phyloP scores from a whole-genome alignment of 2,329 filamentous ascomycete genomes.

The Samsoniella hepiali region DNA sequence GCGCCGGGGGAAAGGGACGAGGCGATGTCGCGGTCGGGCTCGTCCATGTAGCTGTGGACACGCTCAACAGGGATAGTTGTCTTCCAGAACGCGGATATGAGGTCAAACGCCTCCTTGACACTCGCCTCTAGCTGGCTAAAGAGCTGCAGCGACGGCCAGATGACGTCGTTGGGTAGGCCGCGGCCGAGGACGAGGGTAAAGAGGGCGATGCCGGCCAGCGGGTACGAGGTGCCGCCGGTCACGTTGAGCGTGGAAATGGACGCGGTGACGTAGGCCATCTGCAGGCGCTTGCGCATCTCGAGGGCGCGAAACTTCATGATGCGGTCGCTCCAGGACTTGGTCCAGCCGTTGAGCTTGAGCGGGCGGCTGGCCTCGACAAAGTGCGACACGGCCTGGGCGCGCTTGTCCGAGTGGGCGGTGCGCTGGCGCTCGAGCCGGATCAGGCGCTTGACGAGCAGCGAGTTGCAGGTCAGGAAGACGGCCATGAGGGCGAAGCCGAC shows the following conservation, averaged over 20 bases:
- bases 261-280: constrained; percentile 35
- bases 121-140: constrained; percentile 73
- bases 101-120: constrained; percentile 68
- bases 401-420: constrained; percentile 70
- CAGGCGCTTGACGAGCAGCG: constrained; percentile 61
- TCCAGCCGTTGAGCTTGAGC: constrained; percentile 41
- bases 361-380: constrained; percentile 85
- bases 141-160: constrained; percentile 80
- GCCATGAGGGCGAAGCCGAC: constrained; percentile 68
- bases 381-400: constrained; percentile 77
- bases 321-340: constrained; percentile 34
- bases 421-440: constrained; percentile 67
- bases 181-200: constrained; percentile 70
- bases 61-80: constrained; percentile 77
- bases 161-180: constrained; percentile 72
- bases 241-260: constrained; percentile 67
- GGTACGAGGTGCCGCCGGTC: constrained; percentile 70
- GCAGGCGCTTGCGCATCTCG: constrained; percentile 38
- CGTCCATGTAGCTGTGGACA: constrained; percentile 82
- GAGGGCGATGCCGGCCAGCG: constrained; percentile 75
- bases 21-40: constrained; percentile 68
- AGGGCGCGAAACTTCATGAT: constrained; percentile 35
- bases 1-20: constrained; percentile 34
- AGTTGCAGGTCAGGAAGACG: constrained; percentile 67
- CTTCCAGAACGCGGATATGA: constrained; percentile 76